These are phyloP conservation scores for Acanthamoeba polyphaga DNA, from an alignment of 208 protist genomes.

Conservation along the genomic window DNA sequence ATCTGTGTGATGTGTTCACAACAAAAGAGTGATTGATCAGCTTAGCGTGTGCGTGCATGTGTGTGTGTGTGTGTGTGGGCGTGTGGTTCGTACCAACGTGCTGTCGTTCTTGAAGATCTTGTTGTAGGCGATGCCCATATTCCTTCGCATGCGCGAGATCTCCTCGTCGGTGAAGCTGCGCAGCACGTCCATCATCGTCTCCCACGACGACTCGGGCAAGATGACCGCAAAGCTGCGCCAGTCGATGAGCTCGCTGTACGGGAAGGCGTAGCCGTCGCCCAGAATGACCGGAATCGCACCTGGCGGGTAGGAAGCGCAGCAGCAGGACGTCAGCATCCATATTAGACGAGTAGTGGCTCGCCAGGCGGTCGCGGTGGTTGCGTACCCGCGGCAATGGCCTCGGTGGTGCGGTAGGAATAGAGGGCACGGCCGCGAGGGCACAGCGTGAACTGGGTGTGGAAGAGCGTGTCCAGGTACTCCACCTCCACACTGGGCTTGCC, in stretches of 20 bases:
- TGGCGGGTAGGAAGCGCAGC: not conserved
- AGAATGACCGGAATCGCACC: not conserved
- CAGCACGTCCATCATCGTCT: not conserved
- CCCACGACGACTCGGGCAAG: not conserved
- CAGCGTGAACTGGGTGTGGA: not conserved
- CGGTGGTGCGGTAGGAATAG: not conserved
- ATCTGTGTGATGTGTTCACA: not conserved
- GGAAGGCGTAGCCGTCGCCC: not conserved
- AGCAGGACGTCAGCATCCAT: not conserved
- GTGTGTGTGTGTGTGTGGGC: too few relatives aligned
- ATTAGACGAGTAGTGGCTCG: not conserved
- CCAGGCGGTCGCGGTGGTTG: too few relatives aligned
- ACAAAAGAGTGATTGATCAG: not conserved
- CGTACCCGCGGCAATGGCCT: not conserved
- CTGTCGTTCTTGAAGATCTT: not conserved
- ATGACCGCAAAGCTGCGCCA: not conserved
- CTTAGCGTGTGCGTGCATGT: not conserved
- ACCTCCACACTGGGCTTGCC: not conserved
- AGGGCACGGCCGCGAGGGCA: not conserved
- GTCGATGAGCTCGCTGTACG: not conserved
- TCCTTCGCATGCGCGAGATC: not conserved
- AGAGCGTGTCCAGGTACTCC: not conserved
- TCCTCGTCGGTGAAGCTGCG: not conserved
- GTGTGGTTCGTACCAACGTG: not conserved
- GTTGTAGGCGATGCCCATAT: not conserved